Base-by-base conservation (phyloP, 106 monocot genomes). In the Phalaenopsis aphrodite region DNA sequence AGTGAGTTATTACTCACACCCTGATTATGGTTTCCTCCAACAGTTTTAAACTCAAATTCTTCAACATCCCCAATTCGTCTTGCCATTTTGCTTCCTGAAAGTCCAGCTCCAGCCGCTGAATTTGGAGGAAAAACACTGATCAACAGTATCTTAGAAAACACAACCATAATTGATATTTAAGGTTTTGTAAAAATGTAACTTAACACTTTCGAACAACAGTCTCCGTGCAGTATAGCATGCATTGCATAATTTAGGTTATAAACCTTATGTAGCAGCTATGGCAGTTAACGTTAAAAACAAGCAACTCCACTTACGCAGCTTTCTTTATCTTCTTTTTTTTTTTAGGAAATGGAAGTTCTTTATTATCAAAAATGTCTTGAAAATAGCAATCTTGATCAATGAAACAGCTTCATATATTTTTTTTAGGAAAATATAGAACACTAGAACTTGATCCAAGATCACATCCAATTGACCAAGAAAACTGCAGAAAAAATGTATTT, bases 71-170 rank as follows among this genome's bases (percentile, higher is more conserved):
- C 98, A 41, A 84, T 99, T 88, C 98, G 86, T 86, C 92, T 91
- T 78, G 98, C 98, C 98, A 99, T 95, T 85, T 99, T 99, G 81
- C 86, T 95, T 24, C 98, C 98, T 58, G 98, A 85, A 81, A 99
- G 94, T 82, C 98, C 98, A 91, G 98, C 98, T 76, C 98, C 98
- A 89, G 98, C 98, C 88, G 93, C 98, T 99, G 80, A 77, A 77
- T 61, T 83, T 83, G 14, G 75, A 47, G 80, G 78, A 45, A 19
- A 69, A 47, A 19, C 37, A 37, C 19, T 15, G 8, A 37, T 79
- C 42, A n/a, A 4, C 3, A 10, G 69, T 42, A 15, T 56, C 5
- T 64, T 16, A 61, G 11, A 37, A 42, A 73, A 42, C 73, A 42
- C 42, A 75, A 75, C n/a, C 6, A 75, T 37, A 75, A 5, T 14